Evolutionary conservation across 208 protist species (phyloP), one percentile per base, ranked within the genome.

Genomic region (Leishmania lainsoni): DNA sequence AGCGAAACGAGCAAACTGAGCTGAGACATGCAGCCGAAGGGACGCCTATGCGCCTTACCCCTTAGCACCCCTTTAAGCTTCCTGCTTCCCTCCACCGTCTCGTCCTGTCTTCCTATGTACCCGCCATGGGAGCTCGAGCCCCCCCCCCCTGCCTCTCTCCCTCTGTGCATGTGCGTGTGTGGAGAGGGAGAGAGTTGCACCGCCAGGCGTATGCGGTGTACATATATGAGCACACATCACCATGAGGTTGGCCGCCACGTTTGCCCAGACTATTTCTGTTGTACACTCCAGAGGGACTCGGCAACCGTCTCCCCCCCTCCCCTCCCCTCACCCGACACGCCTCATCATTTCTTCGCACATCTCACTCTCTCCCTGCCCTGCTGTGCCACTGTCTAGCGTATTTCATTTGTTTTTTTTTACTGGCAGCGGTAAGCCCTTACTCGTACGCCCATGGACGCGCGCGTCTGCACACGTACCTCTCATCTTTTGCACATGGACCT

Each of bases 91-190:
- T 68, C 14, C 29, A 39, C 29, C 29, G 29, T 16, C 39, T 71
- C 39, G 66, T 48, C 39, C 66, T 71, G 20, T n/a, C 48, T 48
- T 42, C 29, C 17, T 71, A 5, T 6, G 10, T 39, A 49, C 29
- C 3, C 32, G 66, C 66, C 39, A 71, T 48, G 16, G 39, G 45
- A 45, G 35, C 20, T 48, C 70, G 32, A 83, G 81, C 66, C 22
- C 35, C 39, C 66, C 17, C 66, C 20, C n/a, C n/a, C n/a, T n/a
- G n/a, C n/a, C n/a, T n/a, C n/a, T n/a, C n/a, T n/a, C n/a, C n/a
- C n/a, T n/a, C n/a, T n/a, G n/a, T n/a, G n/a, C n/a, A n/a, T n/a
- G n/a, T n/a, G n/a, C n/a, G n/a, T n/a, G n/a, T n/a, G n/a, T n/a
- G n/a, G n/a, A n/a, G n/a, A n/a, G n/a, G n/a, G n/a, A n/a, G n/a